Percentiles rank a stretch among this genome's conserved stretches.
Conservation (phyloP, 371 early-diverging fungal species). For the Massospora cicadina region DNA sequence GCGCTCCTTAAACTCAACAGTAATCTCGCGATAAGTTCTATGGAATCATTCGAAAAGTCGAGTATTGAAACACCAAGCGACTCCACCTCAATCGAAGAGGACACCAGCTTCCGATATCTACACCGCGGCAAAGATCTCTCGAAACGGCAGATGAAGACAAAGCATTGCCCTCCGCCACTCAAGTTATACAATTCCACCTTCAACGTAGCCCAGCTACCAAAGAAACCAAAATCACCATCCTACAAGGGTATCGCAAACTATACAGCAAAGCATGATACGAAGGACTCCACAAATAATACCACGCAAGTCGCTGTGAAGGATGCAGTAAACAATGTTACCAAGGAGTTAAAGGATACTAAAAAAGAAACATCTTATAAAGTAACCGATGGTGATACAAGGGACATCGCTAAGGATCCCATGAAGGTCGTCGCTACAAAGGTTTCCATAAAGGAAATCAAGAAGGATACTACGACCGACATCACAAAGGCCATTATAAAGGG, state of each 20-base stretch:
- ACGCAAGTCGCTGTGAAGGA: not conserved
- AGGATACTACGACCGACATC: not conserved
- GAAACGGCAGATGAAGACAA: constrained; percentile 2
- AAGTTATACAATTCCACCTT: not conserved
- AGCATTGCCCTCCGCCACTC: constrained; percentile 2
- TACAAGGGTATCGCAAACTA: too few species aligned
- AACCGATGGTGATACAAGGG: not conserved
- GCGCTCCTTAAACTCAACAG: not conserved
- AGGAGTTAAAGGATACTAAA: not conserved
- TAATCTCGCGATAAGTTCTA: too few species aligned
- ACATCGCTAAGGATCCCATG: not conserved
- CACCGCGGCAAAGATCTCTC: not conserved
- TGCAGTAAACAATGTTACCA: not conserved
- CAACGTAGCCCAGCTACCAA: not conserved
- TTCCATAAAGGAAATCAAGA: not conserved
- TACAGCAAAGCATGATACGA: too few species aligned
- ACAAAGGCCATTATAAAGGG: too few species aligned
- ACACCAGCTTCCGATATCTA: not conserved
- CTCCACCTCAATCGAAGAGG: not conserved
- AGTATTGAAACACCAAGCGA: not conserved
- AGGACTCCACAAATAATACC: not conserved
- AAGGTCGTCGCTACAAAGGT: too few species aligned
- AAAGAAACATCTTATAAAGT: too few species aligned
- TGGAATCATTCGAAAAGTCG: too few species aligned
- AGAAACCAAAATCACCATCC: not conserved